Evolutionary conservation across 441 rosid species (phyloP), one percentile per base, ranked within the genome.

Genomic region (Biscutella auriculata): DNA sequence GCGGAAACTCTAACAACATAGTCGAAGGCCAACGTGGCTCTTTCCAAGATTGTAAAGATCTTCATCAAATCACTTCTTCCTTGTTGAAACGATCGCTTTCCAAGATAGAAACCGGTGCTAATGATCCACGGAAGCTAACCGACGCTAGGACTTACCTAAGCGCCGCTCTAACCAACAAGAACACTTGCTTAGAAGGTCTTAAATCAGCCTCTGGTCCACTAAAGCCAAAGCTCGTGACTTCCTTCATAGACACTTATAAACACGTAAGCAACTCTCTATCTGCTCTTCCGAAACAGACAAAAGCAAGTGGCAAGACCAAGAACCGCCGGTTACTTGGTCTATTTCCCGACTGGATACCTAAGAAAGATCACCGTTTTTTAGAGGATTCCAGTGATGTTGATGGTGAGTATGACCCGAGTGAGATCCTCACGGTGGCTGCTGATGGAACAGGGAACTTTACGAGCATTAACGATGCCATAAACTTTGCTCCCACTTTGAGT

Each of bases 221-320:
- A 37, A 81, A 80, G 71, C 77, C 88, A 10, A 50, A 52, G 12
- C 57, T 90, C 1, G 70, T 83, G 21, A 70, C 56, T 37, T 76
- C 88, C 17, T 26, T 90, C 28, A 50, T 16, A 5, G 52, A 27
- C 42, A 74, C 91, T 51, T 87, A 84, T 69, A 57, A 72, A 64
- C 91, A 90, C 32, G 87, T 90, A 5, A 80, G 87, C 47, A 90
- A 90, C 69, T 77, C 94, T 30, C 85, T 90, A 8, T 80, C 97
- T 6, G 79, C 74, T 73, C 64, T 88, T 17, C 53, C 84, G 0
- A 74, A 73, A 48, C 48, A 73, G 4, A 50, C 30, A 27, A 49
- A 57, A 35, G 19, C 43, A 11, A 8, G 19, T 13, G 28, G 9
- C 30, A 29, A 68, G 16, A 70, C 54, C 16, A 53, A 62, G 21